A percentile compares a stretch with the other conserved stretches of the same genome.
These are phyloP conservation scores for Zygoascus sp. DNA, from an alignment of 1,139 yeast species.

Conservation along the genomic window DNA sequence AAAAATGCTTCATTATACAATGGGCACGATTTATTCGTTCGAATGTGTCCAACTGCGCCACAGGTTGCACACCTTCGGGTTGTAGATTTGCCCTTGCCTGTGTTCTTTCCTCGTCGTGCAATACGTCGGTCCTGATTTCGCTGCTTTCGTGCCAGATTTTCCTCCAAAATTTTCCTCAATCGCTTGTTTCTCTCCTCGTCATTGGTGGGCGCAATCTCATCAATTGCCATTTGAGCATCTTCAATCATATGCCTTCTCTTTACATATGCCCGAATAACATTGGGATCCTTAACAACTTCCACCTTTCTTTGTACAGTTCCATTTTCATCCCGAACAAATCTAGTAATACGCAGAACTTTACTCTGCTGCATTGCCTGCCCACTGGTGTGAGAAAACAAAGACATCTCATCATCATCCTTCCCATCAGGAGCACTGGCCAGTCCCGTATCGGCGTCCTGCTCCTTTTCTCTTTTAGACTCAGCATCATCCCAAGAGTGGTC, in stretches of 20 bases:
- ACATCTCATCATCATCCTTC: conserved; percentile 35
- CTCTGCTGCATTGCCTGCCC: conserved; percentile 22
- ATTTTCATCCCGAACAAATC: conserved; percentile 78
- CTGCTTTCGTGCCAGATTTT: conserved; percentile 77
- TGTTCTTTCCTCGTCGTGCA: conserved; percentile 44
- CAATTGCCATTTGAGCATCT: conserved; percentile 58
- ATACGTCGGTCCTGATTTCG: conserved; percentile 63
- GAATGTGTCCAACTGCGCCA: conserved; percentile 91
- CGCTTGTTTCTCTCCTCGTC: conserved; percentile 81
- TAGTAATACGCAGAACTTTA: conserved; percentile 65
- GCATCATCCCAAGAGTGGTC: conserved; percentile 35
- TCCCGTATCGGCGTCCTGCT: conserved; percentile 8
- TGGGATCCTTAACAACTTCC: conserved; percentile 76
- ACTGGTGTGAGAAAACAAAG: conserved; percentile 33
- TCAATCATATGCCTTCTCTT: conserved; percentile 73
- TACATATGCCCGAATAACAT: conserved; percentile 81
- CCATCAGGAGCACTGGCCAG: conserved; percentile 7
- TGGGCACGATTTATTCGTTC: conserved; percentile 90
- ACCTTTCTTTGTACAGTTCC: conserved; percentile 81
- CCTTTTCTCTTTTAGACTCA: conserved; percentile 30
- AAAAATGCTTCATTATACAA: conserved; percentile 49
- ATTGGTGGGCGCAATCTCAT: conserved; percentile 71
- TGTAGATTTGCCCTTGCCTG: conserved; percentile 53
- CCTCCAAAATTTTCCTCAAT: conserved; percentile 72
- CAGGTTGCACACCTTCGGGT: conserved; percentile 89